Evolutionary conservation across 108 stramenopile species (phyloP), one percentile per base, ranked within the genome.

Genomic region (Fragilaria radians): DNA sequence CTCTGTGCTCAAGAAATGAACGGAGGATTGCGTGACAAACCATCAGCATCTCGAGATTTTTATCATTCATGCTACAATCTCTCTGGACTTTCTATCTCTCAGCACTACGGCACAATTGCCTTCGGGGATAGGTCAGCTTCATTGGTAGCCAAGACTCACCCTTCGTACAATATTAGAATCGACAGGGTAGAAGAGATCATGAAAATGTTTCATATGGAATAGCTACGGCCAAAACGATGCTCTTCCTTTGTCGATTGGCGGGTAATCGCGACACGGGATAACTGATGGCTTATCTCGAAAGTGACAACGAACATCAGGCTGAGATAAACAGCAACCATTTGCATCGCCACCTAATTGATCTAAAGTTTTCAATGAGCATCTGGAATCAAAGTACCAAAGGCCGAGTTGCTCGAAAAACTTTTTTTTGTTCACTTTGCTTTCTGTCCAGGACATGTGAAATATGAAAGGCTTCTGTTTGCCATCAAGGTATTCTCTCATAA

Each of bases 11-110:
- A 99, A 77, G 88, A 95, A 48, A 62, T 84, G 19, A 91, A 95
- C 48, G 99, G 99, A n/a, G 99, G 99, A 1, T 63, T 99, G 45
- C 78, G 91, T 17, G 96, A 91, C 72, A 95, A 91, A 59, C 93
- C 91, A 1, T 79, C 82, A 65, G 96, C 94, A 63, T 47, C 70
- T 9, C 65, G 95, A 18, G 99, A 99, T 67, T 98, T 92, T 66
- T 98, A 99, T 66, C 99, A 99, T 78, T 87, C 89, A 1, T 98
- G 97, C 73, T 99, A 99, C 90, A 93, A 91, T 49, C 68, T 99
- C 19, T 82, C 82, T 56, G 97, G 97, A 0, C 70, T 99, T 23
- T 83, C 91, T 28, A 76, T 95, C 2, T 74, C 94, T 4, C 97
- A 98, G 75, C 90, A 92, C 19, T 62, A 4, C 48, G 0, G 62